A percentile compares a stretch with the other conserved stretches of the same genome.
Evolutionary conservation across 2,329 filamentous ascomycete genomes (phyloP).

Genomic region (Pseudogymnoascus sp.): DNA sequence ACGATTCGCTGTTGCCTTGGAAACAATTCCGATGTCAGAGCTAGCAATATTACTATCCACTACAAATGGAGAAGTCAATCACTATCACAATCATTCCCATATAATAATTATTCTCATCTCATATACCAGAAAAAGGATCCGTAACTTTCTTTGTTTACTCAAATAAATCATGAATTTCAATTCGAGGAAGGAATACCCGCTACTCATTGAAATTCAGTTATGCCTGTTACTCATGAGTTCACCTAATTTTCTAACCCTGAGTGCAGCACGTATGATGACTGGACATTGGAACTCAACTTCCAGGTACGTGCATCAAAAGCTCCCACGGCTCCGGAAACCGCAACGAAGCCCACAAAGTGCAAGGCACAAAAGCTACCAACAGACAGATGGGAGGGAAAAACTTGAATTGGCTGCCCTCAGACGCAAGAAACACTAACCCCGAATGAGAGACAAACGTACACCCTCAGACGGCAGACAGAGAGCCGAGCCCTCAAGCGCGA

Average conservation of each 20-base stretch:
- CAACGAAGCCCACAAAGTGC: neutral
- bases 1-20: neutral
- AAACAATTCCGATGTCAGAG: neutral
- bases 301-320: neutral
- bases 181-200: neutral
- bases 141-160: neutral
- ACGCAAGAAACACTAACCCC: neutral
- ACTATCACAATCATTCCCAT: neutral
- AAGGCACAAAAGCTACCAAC: neutral
- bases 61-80: neutral
- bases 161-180: neutral
- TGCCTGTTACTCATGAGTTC: too few species aligned
- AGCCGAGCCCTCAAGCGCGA: neutral
- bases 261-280: neutral
- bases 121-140: neutral
- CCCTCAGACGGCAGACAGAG: too few species aligned
- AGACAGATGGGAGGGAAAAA: neutral
- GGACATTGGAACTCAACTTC: neutral
- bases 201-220: neutral
- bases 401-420: neutral
- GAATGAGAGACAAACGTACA: neutral
- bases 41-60: neutral
- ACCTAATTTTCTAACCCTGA: neutral
- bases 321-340: neutral
- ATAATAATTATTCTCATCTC: neutral